phyloP scores from a whole-genome alignment of 2,329 filamentous ascomycete species.

The Trematosphaeria pertusa region DNA sequence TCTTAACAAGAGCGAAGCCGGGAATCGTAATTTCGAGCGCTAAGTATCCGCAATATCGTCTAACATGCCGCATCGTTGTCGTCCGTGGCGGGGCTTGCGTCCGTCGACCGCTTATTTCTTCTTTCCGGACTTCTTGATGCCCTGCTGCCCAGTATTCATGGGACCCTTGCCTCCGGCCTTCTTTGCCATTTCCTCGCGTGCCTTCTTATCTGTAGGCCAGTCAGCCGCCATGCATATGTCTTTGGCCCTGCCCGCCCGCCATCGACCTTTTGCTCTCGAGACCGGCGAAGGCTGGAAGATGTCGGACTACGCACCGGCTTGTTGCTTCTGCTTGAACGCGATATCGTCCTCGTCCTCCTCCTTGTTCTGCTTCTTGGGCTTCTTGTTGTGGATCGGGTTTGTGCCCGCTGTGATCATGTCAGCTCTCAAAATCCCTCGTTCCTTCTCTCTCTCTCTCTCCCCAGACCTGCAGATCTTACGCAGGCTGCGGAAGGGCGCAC shows the following conservation, averaged over 20 bases:
- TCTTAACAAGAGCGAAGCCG: slow-evolving; percentile 24
- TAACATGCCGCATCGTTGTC: no score
- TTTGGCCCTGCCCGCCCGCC: no score
- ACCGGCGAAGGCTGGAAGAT: not conserved
- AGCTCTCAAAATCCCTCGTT: slow-evolving; percentile 29
- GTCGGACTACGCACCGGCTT: slow-evolving; percentile 70
- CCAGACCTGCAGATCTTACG: no score
- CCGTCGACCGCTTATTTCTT: slow-evolving; percentile 66
- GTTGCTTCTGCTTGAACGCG: slow-evolving; percentile 83
- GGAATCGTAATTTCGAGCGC: slow-evolving; percentile 28
- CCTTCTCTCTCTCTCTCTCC: no score
- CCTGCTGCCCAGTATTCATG: slow-evolving; percentile 80
- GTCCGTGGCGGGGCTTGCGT: no score
- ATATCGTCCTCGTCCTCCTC: slow-evolving; percentile 88
- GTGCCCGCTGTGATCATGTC: slow-evolving; percentile 53
- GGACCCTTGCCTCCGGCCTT: slow-evolving; percentile 79
- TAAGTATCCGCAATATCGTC: slow-evolving; percentile 39
- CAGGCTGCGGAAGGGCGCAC: slow-evolving; percentile 23
- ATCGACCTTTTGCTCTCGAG: no score
- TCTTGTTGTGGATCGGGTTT: slow-evolving; percentile 72
- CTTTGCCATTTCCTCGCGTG: slow-evolving; percentile 69
- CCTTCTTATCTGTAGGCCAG: slow-evolving; percentile 63
- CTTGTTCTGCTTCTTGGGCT: slow-evolving; percentile 76
- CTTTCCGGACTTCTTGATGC: slow-evolving; percentile 98
- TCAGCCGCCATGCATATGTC: no score